Evolutionary conservation across 139 green algal genomes (phyloP), one percentile per base, ranked within the genome.

Genomic region (Chlamydomonas sphaeroides): DNA sequence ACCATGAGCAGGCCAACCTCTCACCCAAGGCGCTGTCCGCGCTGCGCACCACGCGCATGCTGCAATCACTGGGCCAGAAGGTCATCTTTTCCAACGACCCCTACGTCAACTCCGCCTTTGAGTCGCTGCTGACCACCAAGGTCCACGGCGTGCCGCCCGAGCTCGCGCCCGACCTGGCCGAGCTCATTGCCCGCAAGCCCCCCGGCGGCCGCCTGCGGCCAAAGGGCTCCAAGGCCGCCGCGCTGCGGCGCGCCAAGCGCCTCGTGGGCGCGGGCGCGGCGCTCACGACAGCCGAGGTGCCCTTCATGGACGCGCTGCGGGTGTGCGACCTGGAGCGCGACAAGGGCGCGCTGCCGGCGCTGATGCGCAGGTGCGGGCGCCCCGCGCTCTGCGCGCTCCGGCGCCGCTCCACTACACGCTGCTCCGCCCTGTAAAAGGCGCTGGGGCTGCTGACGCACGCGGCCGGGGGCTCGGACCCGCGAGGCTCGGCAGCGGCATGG

Each of bases 31-130:
- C 72, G 11, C 62, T 89, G 8, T 56, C 78, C 32, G 65, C 70
- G 11, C 18, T 86, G 45, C 78, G 78, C 32, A 84, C 79, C 32
- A 89, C 85, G 21, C 53, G 57, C 26, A 83, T 71, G 53, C 61
- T 89, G n/a, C 57, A 85, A 25, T 66, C 57, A 2, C 76, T 88
- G 26, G 84, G 84, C 30, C 68, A 82, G 32, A 82, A 70, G 41
- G 84, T 80, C 68, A 88, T 88, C 59, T 86, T 76, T 66, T 89
- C 85, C 39, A 83, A 79, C 65, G 69, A 66, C 65, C 78, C 85
- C 49, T 89, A 89, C 71, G 72, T 89, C 30, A 74, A 89, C 39
- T 72, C 65, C 32, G 85, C 79, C 39, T 79, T 89, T n/a, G 85
- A 89, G 65, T 84, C 78, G 28, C 65, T 89, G 28, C 56, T 89